phyloP scores from a whole-genome alignment of 164 flowering plant genomes.

The Piper betle region DNA sequence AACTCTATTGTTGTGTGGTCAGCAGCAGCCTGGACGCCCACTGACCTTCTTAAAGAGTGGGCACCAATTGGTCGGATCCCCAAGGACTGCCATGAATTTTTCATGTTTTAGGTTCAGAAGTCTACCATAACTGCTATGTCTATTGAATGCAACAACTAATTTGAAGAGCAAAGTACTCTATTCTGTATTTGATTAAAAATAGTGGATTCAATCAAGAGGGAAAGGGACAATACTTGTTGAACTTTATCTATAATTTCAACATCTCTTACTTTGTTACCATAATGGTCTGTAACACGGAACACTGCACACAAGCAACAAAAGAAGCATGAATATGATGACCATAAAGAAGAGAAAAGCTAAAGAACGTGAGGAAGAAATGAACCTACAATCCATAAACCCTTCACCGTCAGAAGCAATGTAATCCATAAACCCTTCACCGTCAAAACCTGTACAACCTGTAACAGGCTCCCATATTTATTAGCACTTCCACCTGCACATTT shows the following conservation, averaged over 20 bases:
- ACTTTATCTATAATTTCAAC: conserved; percentile 35
- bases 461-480: too few species aligned
- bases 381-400: too few species aligned
- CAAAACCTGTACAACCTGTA: too few species aligned
- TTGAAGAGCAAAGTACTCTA: neutral
- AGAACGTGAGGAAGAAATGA: neutral
- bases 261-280: conserved; percentile 62
- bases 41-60: conserved; percentile 52
- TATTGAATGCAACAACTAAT: neutral
- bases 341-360: neutral
- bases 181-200: neutral
- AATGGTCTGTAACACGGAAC: conserved; percentile 71
- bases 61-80: conserved; percentile 43
- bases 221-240: conserved; percentile 43
- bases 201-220: neutral
- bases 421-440: too few species aligned
- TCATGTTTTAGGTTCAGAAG: neutral
- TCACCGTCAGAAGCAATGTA: too few species aligned
- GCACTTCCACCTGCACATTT: too few species aligned
- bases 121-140: too few species aligned
- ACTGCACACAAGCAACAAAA: conserved; percentile 25
- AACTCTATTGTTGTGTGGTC: conserved; percentile 71
- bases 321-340: neutral
- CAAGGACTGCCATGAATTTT: conserved; percentile 43
- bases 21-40: conserved; percentile 57